Evolutionary conservation across 2,329 filamentous ascomycete species (phyloP).

Genomic region (Diaporthe eres): DNA sequence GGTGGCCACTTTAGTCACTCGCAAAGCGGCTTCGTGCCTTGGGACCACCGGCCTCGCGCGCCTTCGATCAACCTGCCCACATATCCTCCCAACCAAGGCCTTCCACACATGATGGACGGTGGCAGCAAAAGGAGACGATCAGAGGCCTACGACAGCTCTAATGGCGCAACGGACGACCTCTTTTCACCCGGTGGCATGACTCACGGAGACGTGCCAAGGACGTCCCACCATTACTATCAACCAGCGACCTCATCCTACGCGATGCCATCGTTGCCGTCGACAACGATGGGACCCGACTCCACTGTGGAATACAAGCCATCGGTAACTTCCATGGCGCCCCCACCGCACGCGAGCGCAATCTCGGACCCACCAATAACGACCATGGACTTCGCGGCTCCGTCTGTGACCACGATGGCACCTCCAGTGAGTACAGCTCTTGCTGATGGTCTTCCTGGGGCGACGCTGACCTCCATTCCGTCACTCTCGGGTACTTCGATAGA

Average conservation of each 20-base stretch:
- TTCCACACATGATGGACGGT: constrained; percentile 33
- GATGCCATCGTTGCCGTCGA: constrained; percentile 33
- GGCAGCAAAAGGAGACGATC: constrained; percentile 37
- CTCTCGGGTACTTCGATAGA: constrained; percentile 30
- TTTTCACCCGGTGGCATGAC: constrained; percentile 38
- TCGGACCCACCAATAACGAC: constrained; percentile 36
- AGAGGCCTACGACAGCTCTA: constrained; percentile 32
- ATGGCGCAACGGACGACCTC: constrained; percentile 24
- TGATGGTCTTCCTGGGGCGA: constrained; percentile 15
- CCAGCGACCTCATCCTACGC: constrained; percentile 35
- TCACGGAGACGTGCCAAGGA: constrained; percentile 27
- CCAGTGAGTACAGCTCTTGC: constrained; percentile 36
- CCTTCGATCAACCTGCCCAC: constrained; percentile 32
- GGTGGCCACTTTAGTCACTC: constrained; percentile 29
- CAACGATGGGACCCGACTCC: constrained; percentile 11
- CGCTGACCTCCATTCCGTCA: constrained; percentile 37
- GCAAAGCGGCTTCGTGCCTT: constrained; percentile 19
- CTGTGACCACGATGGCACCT: constrained; percentile 37
- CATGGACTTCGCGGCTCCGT: constrained; percentile 35
- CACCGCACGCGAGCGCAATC: constrained; percentile 18
- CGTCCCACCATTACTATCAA: constrained; percentile 27
- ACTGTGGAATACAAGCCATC: constrained; percentile 32
- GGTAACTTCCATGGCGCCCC: constrained; percentile 31
- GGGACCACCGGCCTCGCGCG: constrained; percentile 34
- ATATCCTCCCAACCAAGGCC: constrained; percentile 3